A percentile compares a stretch with the other conserved stretches of the same genome.
These are phyloP conservation scores for Chalaropsis ovoidea DNA, from an alignment of 2,329 filamentous ascomycete genomes.

Conservation along the genomic window DNA sequence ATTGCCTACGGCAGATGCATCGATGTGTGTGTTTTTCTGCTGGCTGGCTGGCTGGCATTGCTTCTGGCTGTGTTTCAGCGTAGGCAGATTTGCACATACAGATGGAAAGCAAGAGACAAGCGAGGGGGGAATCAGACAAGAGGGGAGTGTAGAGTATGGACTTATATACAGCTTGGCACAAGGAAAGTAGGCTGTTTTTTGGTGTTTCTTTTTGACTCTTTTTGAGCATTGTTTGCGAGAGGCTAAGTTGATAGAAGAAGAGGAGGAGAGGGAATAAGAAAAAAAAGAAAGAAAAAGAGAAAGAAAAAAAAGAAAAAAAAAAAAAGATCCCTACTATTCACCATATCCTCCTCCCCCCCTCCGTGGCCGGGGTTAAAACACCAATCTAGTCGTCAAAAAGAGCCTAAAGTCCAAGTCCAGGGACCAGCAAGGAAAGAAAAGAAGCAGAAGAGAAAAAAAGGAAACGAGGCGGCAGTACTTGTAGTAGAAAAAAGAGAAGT, in stretches of 20 bases:
- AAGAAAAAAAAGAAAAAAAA: conserved; percentile 10
- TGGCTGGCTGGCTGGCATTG: too few relatives aligned
- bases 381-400: neutral
- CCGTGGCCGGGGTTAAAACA: conserved; percentile 8
- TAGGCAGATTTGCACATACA: too few relatives aligned
- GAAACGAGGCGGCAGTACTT: too few relatives aligned
- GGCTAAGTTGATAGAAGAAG: too few relatives aligned
- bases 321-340: neutral
- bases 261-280: neutral
- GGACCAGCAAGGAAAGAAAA: neutral
- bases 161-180: too few relatives aligned
- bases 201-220: too few relatives aligned
- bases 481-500: too few relatives aligned
- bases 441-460: too few relatives aligned
- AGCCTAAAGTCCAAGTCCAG: conserved; percentile 4
- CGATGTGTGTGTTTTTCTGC: neutral
- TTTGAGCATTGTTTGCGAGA: too few relatives aligned
- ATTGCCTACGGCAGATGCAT: neutral
- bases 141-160: too few relatives aligned
- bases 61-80: neutral
- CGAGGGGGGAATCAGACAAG: too few relatives aligned
- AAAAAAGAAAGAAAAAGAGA: neutral
- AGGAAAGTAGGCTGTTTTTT: too few relatives aligned
- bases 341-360: neutral
- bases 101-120: neutral